Conservation (phyloP, 108 stramenopile genomes). For the Nitzschia sp. region DNA sequence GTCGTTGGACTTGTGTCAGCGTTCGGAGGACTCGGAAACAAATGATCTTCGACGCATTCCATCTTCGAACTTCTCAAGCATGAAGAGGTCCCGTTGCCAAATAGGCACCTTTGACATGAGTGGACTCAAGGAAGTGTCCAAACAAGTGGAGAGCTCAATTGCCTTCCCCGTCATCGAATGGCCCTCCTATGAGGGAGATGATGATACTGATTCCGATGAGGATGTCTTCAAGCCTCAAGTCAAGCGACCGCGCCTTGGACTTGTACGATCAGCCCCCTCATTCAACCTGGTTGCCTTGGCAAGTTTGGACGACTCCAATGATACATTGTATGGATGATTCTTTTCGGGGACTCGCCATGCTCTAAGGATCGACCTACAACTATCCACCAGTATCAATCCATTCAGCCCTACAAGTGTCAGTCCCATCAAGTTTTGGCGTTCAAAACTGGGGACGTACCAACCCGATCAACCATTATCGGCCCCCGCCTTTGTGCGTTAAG, state of each 20-base stretch:
- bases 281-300: conserved; percentile 1
- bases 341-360: no score
- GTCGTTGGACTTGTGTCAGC: neutral
- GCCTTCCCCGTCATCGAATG: conserved; percentile 2
- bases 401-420: no score
- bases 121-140: neutral
- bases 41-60: neutral
- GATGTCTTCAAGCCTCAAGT: neutral
- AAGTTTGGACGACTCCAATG: no score
- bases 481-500: neutral
- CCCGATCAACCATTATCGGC: neutral
- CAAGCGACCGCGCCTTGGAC: neutral
- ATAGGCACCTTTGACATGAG: conserved; percentile 2
- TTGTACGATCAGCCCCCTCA: neutral
- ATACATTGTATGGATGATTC: no score
- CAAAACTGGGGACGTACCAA: neutral
- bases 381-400: no score
- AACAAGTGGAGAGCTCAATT: neutral
- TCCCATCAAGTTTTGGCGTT: no score
- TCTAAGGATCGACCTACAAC: no score
- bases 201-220: conserved; percentile 2
- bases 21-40: neutral
- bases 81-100: neutral
- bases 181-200: neutral
- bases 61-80: neutral